A percentile compares a stretch with the other conserved stretches of the same genome.
These are phyloP conservation scores for Geosmithia putterillii DNA, from an alignment of 2,329 filamentous ascomycete genomes.

Conservation along the genomic window DNA sequence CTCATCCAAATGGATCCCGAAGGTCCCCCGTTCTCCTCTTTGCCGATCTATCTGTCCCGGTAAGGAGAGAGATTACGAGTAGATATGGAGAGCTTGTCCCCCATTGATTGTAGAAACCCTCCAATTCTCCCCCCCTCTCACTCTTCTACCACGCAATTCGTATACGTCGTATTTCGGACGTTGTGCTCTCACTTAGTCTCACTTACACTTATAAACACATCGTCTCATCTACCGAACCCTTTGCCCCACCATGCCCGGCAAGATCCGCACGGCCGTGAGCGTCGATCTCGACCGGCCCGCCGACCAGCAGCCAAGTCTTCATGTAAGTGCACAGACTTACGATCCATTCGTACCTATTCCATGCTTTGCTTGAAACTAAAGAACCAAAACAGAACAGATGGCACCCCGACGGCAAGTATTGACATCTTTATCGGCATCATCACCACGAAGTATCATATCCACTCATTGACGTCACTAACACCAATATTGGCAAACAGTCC, in stretches of 20 bases:
- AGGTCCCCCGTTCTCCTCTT: no score
- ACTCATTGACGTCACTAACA: background rate
- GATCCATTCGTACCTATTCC: background rate
- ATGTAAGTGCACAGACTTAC: slow-evolving; percentile 30
- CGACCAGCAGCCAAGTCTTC: slow-evolving; percentile 11
- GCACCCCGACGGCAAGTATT: slow-evolving; percentile 75
- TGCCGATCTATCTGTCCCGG: no score
- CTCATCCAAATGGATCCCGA: no score
- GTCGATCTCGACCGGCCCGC: slow-evolving; percentile 13
- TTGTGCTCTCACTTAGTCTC: background rate
- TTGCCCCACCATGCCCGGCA: slow-evolving; percentile 16
- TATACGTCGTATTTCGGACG: no score
- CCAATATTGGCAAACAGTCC: slow-evolving; percentile 45
- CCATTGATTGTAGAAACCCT: no score
- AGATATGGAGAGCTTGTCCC: no score
- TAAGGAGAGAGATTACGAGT: no score
- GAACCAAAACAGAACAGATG: slow-evolving; percentile 57
- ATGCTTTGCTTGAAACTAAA: background rate
- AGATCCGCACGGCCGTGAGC: slow-evolving; percentile 48
- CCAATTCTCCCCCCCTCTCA: no score
- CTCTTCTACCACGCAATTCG: no score
- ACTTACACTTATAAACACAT: background rate
- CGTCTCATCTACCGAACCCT: no score
- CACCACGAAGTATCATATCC: background rate
- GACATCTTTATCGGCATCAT: background rate